These are phyloP conservation scores for Entrophospora sp. DNA, from an alignment of 192 early-diverging fungal species.

Conservation along the genomic window DNA sequence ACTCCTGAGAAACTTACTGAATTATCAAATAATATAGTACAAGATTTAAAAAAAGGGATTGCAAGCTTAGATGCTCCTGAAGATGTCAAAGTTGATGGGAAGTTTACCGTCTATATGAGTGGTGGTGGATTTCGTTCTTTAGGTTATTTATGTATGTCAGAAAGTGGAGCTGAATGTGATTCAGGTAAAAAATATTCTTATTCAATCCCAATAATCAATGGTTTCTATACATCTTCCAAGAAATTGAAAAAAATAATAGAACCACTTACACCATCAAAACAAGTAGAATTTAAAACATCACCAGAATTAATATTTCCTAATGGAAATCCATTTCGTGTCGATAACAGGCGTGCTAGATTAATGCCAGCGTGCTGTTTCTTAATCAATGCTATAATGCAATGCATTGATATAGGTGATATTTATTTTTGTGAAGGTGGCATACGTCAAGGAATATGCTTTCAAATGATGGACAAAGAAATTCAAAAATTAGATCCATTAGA, in stretches of 20 bases:
- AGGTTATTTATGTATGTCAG: conserved; percentile 44
- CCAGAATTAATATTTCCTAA: background rate
- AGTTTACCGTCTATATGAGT: conserved; percentile 38
- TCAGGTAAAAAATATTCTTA: conserved; percentile 20
- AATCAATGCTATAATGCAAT: conserved; percentile 36
- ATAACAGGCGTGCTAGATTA: conserved; percentile 45
- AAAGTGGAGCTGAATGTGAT: background rate
- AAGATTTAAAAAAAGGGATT: conserved; percentile 31
- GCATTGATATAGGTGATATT: conserved; percentile 29
- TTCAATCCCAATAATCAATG: conserved; percentile 49
- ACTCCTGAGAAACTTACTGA: background rate
- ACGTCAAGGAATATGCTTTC: conserved; percentile 46
- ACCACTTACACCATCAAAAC: conserved; percentile 17
- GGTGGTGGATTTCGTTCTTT: conserved; percentile 49
- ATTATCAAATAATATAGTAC: conserved; percentile 25
- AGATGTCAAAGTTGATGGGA: conserved; percentile 22
- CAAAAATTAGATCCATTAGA: conserved; percentile 38
- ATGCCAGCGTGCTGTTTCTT: conserved; percentile 45
- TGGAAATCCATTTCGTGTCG: conserved; percentile 34
- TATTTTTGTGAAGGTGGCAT: conserved; percentile 52
- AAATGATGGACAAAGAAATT: conserved; percentile 27
- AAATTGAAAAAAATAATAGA: conserved; percentile 28
- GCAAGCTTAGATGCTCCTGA: conserved; percentile 18
- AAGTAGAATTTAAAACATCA: conserved; percentile 24
- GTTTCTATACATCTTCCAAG: conserved; percentile 36